Evolutionary conservation across 1,139 yeast species (phyloP), one percentile per base, ranked within the genome.

Genomic region (Kurtzmaniella natalensis): DNA sequence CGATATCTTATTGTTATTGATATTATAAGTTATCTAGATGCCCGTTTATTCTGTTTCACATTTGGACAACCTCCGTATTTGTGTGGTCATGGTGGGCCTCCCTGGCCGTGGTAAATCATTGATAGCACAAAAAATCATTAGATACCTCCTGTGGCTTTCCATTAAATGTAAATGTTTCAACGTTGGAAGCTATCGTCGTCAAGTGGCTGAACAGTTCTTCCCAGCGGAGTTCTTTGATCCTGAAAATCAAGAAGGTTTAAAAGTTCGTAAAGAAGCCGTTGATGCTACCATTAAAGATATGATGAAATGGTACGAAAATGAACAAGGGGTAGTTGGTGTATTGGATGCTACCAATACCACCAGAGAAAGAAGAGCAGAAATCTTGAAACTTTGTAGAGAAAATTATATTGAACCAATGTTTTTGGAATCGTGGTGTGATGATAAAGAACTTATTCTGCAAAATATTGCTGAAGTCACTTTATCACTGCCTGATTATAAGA

Each of bases 61-160:
- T 48, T 84, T 78, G 28, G 84, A 79, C 45, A 80, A 81, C 50
- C 72, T 80, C 30, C 66, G 84, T 40, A 77, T 82, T 22, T 81
- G 89, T 58, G 89, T 82, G 34, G 81, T 81, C 18, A 80, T 82
- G 83, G 87, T 73, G 36, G 86, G 86, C 3, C 57, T 79, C 31
- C 86, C 86, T 13, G 82, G 82, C 16, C 58, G 84, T 38, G 92
- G 92, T 18, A 82, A 82, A 54, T 78, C 86, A n/a, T 69, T 82
- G 54, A 83, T 83, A 46, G 85, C 89, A 7, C 88, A 81, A 48
- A 82, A 82, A 49, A 76, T 92, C 37, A 95, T 89, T 25, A 73
- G 97, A 34, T 92, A 89, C 53, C 70, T 92, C 37, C 79, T 88
- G 30, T 92, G 98, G 98, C 70, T 89, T 28, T 84, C 95, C 3